phyloP scores from a whole-genome alignment of 768 basidiomycete genomes.

The Leccinellum albellum region DNA sequence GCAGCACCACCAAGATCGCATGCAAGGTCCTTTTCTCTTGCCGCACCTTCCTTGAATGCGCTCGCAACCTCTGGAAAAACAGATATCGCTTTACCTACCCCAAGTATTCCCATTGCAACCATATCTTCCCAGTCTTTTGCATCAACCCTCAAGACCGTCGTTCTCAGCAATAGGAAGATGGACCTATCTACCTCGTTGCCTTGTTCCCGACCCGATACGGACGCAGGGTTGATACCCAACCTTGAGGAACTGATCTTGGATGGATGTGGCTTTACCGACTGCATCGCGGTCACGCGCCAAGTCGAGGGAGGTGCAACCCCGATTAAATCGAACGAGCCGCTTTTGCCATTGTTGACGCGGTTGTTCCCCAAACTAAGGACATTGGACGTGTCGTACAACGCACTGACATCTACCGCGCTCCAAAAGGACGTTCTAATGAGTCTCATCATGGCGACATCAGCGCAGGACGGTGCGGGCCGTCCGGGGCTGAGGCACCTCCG shows the following conservation, averaged over 20 bases:
- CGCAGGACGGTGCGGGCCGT: constrained; percentile 27
- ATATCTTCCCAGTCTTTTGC: constrained; percentile 63
- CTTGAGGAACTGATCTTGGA: constrained; percentile 75
- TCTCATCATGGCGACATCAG: constrained; percentile 50
- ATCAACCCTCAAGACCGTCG: constrained; percentile 51
- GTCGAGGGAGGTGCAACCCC: constrained; percentile 33
- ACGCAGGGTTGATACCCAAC: constrained; percentile 48
- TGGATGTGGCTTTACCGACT: constrained; percentile 66
- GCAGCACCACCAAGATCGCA: constrained; percentile 50
- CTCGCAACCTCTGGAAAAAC: constrained; percentile 15
- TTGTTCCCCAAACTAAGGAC: constrained; percentile 69
- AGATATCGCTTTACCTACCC: constrained; percentile 58
- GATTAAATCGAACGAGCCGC: constrained; percentile 47
- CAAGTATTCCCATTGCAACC: constrained; percentile 61
- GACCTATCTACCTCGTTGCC: constrained; percentile 65
- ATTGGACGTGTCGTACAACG: constrained; percentile 76
- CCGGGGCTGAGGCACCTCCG: constrained; percentile 63
- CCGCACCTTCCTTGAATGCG: constrained; percentile 21
- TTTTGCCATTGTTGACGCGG: constrained; percentile 55
- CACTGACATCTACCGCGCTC: constrained; percentile 52
- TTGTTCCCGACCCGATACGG: constrained; percentile 23
- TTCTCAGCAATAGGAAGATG: constrained; percentile 60
- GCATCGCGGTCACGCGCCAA: constrained; percentile 44
- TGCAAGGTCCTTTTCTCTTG: constrained; percentile 59
- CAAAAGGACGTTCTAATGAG: constrained; percentile 43